Base-by-base conservation (phyloP, 2,329 filamentous ascomycete genomes). In the Ambrosiella xylebori region DNA sequence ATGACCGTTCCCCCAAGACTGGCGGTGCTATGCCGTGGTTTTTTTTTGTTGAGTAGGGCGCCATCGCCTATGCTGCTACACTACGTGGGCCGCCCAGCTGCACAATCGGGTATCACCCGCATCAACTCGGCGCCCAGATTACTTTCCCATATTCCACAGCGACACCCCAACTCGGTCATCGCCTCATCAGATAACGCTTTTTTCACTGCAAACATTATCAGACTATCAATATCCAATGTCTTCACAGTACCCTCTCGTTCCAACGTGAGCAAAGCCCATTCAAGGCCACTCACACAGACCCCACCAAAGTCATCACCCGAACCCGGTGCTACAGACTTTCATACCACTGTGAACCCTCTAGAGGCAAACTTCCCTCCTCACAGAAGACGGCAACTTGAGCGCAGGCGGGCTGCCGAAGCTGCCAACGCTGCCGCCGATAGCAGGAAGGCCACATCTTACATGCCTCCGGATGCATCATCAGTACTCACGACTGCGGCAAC, bases 391-490 rank as follows among this genome's bases (percentile, higher is more conserved):
- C 61, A 62, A 47, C 40, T 59, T 8, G 57, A 59, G 35, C 59
- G 61, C 15, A 60, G 59, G 19, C 52, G 57, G 39, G 58, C 61
- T 19, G 56, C 61, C 1, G 49, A 57, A 27, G 56, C 55, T 2
- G 44, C 59, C 19, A 27, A 55, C 38, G 45, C 57, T 35, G 56
- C 60, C 6, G 62, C 45, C 7, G 55, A 58, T 35, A 49, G 53
- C 36, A 56, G 50, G n/a, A 37, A 61, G 57, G 66, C 66, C 8
- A 63, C 63, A 11, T 27, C 55, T 12, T 64, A 70, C 36, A 68
- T 77, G 1, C 73, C 76, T 12, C 71, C 71, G 9, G 71, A 74
- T 67, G 75, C 77, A 15, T 83, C 81, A 3, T 76, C 79, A 3
- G 68, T 76, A 13, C 74, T 84, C 19, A 74, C 79, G 44, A 72